Evolutionary conservation across 2,329 filamentous ascomycete species (phyloP), one percentile per base, ranked within the genome.

Genomic region (Fusarium falciforme): DNA sequence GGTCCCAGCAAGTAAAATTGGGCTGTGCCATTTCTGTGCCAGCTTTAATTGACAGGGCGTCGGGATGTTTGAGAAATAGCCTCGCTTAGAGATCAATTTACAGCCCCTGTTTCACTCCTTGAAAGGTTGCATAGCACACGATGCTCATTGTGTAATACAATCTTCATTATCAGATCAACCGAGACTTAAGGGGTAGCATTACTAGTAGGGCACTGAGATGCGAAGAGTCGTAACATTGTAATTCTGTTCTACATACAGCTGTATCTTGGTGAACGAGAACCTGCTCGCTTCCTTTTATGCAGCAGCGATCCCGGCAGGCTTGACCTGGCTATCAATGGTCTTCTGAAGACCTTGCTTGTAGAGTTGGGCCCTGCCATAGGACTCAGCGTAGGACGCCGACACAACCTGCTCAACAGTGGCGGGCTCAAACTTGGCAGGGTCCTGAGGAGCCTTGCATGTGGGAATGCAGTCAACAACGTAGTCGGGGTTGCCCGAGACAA

Each of bases 401-500:
- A 82, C 81, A 0, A 78, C 77, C 33, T 82, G 74, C 55, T 81
- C 77, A 1, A 82, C 81, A 2, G 80, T 82, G 7, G 80, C 74
- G 3, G 81, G 78, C 4, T 72, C 71, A 61, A 80, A 82, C 61
- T 81, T 82, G 29, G 79, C 75, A 1, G 71, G 63, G 0, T 76
- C 70, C 1, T 67, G 70, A 5, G 73, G 64, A 1, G 70, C 62
- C 71, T 77, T 74, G 71, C 80, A 82, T 5, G 79, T 80, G 9
- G 80, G 76, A 35, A 82, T 80, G 71, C 80, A 82, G 12, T 81
- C 79, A 6, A 81, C 79, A 2, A 81, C 31, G 62, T 81, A 81
- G 68, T 88, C 86, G 7, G 87, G 80, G 78, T 89, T 88, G 6
- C 88, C 88, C 64, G 87, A 86, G 64, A 89, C 86, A 78, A 90